Percentiles rank a stretch among this genome's conserved stretches.
Evolutionary conservation across 305 asterid species (phyloP).

Genomic region (Fraxinus greggii): DNA sequence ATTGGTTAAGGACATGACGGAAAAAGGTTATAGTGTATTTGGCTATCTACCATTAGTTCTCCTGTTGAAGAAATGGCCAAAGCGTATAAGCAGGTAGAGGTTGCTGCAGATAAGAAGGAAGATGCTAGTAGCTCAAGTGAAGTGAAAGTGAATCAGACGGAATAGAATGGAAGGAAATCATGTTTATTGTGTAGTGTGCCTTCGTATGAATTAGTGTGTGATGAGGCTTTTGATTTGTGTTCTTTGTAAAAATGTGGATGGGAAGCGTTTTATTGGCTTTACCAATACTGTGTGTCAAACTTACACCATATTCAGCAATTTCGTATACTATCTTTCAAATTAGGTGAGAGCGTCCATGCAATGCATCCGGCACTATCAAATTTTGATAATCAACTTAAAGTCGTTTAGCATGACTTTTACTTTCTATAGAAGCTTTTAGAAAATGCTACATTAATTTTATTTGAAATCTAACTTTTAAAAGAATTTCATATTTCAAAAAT

Average conservation of each 20-base stretch:
- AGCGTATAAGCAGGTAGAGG: conserved; percentile 66
- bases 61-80: conserved; percentile 15
- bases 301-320: neutral
- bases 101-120: conserved; percentile 42
- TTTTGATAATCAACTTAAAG: neutral
- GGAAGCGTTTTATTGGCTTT: neutral
- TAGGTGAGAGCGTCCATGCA: neutral
- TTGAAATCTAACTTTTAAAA: too few species aligned
- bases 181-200: neutral
- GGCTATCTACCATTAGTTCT: conserved; percentile 42
- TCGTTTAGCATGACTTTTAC: too few species aligned
- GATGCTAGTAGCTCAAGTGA: conserved; percentile 32
- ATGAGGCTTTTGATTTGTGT: neutral
- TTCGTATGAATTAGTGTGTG: conserved; percentile 1
- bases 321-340: neutral
- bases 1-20: conserved; percentile 38
- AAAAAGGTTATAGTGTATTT: conserved; percentile 53
- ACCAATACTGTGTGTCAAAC: neutral
- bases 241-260: neutral
- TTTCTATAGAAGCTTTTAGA: too few species aligned
- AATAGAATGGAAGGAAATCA: neutral
- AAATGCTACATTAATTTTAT: too few species aligned
- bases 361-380: neutral
- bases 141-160: conserved; percentile 44
- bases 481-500: too few species aligned